Evolutionary conservation across 768 basidiomycete species (phyloP).

Genomic region (Rhizopogon rudus): DNA sequence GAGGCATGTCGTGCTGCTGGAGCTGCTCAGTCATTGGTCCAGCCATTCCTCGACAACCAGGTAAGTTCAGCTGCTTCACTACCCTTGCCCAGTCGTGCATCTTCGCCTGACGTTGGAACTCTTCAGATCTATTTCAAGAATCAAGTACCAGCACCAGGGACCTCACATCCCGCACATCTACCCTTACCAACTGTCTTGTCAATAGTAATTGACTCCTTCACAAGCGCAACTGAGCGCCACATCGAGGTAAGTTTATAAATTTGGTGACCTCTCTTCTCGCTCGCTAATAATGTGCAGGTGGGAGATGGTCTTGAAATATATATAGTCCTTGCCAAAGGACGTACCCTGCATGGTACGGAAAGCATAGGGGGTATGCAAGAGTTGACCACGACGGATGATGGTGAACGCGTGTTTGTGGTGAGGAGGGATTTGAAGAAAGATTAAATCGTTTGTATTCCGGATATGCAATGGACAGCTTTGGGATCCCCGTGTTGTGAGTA

Average conservation of each 20-base stretch:
- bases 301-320: conserved; percentile 95
- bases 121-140: conserved; percentile 96
- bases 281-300: conserved; percentile 46
- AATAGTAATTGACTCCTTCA: conserved; percentile 95
- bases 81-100: conserved; percentile 16
- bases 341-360: conserved; percentile 54
- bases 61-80: conserved; percentile 39
- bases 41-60: conserved; percentile 99
- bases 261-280: conserved; percentile 3
- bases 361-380: conserved; percentile 56
- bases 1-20: conserved; percentile 96
- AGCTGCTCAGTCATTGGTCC: conserved; percentile 89
- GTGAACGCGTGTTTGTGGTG: conserved; percentile 74
- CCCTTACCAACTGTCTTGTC: conserved; percentile 75
- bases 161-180: conserved; percentile 73
- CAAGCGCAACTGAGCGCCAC: conserved; percentile 95
- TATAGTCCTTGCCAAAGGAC: conserved; percentile 71
- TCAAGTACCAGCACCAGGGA: conserved; percentile 70
- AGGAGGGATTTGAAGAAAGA: conserved; percentile 83
- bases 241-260: conserved; percentile 66
- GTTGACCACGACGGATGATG: conserved; percentile 52
- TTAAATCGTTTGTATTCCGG: conserved; percentile 27
- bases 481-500: neutral
- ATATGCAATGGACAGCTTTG: conserved; percentile 1
- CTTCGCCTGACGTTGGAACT: conserved; percentile 13